These are phyloP conservation scores for Suillus lakei DNA, from an alignment of 768 basidiomycete genomes.

Conservation along the genomic window DNA sequence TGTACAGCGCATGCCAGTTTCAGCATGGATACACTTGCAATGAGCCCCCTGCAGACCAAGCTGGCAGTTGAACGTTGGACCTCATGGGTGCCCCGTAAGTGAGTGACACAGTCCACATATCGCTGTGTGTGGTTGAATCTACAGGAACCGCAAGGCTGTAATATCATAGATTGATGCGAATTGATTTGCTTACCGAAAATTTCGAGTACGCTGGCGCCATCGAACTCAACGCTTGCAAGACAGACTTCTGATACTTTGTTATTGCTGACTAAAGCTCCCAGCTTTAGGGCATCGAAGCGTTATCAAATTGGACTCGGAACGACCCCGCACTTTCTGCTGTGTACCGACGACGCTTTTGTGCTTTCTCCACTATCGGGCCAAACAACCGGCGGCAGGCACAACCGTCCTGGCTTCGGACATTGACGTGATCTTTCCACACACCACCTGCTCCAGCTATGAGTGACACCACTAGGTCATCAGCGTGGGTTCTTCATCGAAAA, in stretches of 20 bases:
- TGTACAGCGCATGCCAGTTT: not conserved
- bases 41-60: not conserved
- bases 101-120: not conserved
- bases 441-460: not conserved
- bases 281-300: not conserved
- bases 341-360: not conserved
- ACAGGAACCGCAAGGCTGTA: not conserved
- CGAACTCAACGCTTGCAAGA: no score
- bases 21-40: not conserved
- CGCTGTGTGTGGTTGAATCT: not conserved
- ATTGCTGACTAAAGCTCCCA: not conserved
- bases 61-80: not conserved
- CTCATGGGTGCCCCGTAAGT: not conserved
- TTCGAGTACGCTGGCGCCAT: not conserved
- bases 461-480: not conserved
- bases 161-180: not conserved
- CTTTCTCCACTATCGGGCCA: not conserved
- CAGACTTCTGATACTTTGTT: no score
- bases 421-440: not conserved
- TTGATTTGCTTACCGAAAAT: not conserved
- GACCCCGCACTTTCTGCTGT: not conserved
- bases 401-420: not conserved
- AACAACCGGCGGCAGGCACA: not conserved
- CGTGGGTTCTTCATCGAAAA: not conserved
- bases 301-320: not conserved